Base-by-base conservation (phyloP, 768 basidiomycete species). In the Boletus sp. region DNA sequence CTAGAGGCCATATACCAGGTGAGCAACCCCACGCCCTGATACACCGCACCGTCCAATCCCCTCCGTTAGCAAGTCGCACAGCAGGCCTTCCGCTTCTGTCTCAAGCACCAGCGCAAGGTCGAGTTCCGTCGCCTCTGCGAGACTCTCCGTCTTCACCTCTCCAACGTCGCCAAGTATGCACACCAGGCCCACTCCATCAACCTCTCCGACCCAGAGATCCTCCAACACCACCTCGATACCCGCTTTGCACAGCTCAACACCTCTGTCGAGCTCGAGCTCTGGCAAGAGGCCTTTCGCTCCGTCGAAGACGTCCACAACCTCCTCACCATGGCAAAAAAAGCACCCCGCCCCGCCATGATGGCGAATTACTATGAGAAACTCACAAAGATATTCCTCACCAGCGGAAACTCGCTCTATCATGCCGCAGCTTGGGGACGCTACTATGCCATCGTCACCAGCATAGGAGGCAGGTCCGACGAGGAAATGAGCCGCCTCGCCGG, bases 281-380 rank as follows among this genome's bases (percentile, higher is more conserved):
- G 96, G 96, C 95, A 98, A 68, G 96, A 98, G 68, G 96, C 94
- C 10, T 99, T 98, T 83, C 90, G 96, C 58, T 94, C 93, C 41
- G 94, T 98, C 58, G 96, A 99, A 73, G 96, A 99, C 72, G 91
- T 98, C 39, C 96, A 98, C 77, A 94, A 94, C 66, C 82, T 98
- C 36, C 84, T 99, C 62, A 91, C 87, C 11, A 87, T 93, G 83
- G 89, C 90, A 30, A 96, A 96, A 73, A 96, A 94, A 74, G 85
- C 92, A 0, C 92, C 94, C 1, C 87, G 93, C 35, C 92, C 93
- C 0, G 82, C 87, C 12, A 96, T 98, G 94, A 98, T 98, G 95
- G 93, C 94, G 57, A 94, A 92, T 73, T 98, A 98, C 76, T 98
- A 98, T 76, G 94, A 98, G 73, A 98, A 98, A 75, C 84, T 98